These are phyloP conservation scores for Piedraia hortae DNA, from an alignment of 2,329 filamentous ascomycete genomes.

Conservation along the genomic window DNA sequence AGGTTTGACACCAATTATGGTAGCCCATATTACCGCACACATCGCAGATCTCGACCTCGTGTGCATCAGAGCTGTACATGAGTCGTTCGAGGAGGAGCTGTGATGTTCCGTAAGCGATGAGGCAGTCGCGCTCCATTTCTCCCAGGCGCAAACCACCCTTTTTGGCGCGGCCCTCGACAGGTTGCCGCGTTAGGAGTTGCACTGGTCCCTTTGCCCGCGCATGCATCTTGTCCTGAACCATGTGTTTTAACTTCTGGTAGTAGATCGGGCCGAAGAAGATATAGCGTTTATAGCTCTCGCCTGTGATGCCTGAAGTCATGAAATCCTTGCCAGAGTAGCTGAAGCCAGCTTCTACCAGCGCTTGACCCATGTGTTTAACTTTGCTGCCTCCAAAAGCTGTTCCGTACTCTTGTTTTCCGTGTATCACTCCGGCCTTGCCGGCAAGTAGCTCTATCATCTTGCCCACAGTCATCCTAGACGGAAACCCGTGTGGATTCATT, in stretches of 20 bases:
- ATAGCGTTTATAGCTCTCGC: conserved; percentile 78
- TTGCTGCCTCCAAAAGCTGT: conserved; percentile 64
- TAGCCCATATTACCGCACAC: conserved; percentile 87
- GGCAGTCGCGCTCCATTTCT: conserved; percentile 96
- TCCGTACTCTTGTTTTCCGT: conserved; percentile 68
- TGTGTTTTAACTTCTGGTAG: conserved; percentile 98
- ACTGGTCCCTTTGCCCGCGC: conserved; percentile 70
- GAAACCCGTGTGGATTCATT: conserved; percentile 99
- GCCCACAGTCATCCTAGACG: conserved; percentile 95
- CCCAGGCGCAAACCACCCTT: conserved; percentile 80
- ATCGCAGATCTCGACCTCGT: conserved; percentile 81
- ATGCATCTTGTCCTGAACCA: conserved; percentile 99
- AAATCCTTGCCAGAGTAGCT: conserved; percentile 94
- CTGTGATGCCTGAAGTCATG: conserved; percentile 81
- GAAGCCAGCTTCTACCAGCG: conserved; percentile 69
- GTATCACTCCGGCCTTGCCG: conserved; percentile 73
- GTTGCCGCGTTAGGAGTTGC: conserved; percentile 79
- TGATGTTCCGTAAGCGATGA: conserved; percentile 87
- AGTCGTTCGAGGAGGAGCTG: conserved; percentile 77
- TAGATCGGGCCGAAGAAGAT: conserved; percentile 98
- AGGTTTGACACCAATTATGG: conserved; percentile 80
- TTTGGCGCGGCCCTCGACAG: conserved; percentile 78
- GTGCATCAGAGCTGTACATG: conserved; percentile 82
- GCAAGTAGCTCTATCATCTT: conserved; percentile 90
- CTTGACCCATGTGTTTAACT: conserved; percentile 67